Base-by-base conservation (phyloP, 2,329 filamentous ascomycete species). In the Sporothrix humicola region DNA sequence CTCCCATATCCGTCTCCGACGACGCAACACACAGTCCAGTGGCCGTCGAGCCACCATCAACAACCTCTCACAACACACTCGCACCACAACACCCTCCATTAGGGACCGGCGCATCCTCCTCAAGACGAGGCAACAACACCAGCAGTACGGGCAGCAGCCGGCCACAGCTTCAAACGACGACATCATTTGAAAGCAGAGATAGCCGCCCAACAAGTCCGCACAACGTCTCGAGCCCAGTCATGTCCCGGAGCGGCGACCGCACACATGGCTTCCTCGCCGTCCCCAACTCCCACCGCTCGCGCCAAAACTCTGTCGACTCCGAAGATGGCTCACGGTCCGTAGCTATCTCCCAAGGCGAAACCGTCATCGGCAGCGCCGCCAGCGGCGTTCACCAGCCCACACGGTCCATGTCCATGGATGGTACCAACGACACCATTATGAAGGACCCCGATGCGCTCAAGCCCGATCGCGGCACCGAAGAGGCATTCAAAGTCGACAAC, bases 391-490 rank as follows among this genome's bases (percentile, higher is more conserved):
- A 85, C 46, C 85, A 83, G 76, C 79, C 80, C 70, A 78, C 79
- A 15, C 80, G 75, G 77, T 82, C 78, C 72, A 77, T 72, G 77
- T 79, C 75, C 75, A 82, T 76, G 59, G 77, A 77, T 17, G 72
- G 20, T 9, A 78, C 84, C 56, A 85, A 87, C 75, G 83, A 86
- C 26, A 86, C 86, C 73, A 86, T 93, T 52, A 87, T 90, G 78
- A 88, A 87, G 73, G 90, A 93, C 73, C 83, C 88, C 61, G 87
- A 91, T 75, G 93, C 93, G 0, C 83, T 97, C 75, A 89, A 86
- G 69, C 92, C 94, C 0, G 93, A 97, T 79, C 87, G 89, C 52
- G 92, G 93, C 7, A 92, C 90, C 71, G 92, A 95, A 80, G 85
- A 83, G 20, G 93, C 95, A 75, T 97, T 97, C 78, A 78, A 88